These are phyloP conservation scores for Botryotinia convoluta DNA, from an alignment of 2,329 filamentous ascomycete species.

Conservation along the genomic window DNA sequence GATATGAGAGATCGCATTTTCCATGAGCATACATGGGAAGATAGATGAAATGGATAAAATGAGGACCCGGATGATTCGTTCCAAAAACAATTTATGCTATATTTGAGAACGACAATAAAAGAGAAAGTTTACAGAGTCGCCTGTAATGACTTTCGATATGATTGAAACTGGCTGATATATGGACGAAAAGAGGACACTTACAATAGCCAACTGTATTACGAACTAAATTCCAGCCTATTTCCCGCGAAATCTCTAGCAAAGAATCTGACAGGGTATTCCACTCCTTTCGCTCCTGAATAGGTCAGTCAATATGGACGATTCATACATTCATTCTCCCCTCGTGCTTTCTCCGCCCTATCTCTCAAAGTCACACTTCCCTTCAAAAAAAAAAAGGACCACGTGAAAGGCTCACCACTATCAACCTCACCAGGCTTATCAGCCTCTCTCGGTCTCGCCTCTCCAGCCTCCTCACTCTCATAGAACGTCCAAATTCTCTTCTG, in stretches of 20 bases:
- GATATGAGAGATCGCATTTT: not conserved
- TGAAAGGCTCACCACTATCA: constrained; percentile 41
- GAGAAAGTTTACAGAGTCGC: not conserved
- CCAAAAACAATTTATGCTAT: not conserved
- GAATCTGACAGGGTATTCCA: constrained; percentile 60
- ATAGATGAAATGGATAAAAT: not conserved
- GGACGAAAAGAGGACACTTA: not conserved
- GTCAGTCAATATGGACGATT: not conserved
- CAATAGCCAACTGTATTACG: constrained; percentile 35
- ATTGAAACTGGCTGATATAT: not conserved
- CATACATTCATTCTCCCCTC: not conserved
- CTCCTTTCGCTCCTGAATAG: constrained; percentile 47
- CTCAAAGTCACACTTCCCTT: not conserved
- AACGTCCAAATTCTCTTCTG: constrained; percentile 52
- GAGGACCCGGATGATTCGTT: too few relatives aligned
- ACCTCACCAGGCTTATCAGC: constrained; percentile 54
- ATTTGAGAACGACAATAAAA: not conserved
- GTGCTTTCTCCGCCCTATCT: not conserved
- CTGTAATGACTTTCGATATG: not conserved
- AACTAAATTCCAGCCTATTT: constrained; percentile 52
- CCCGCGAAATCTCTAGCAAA: constrained; percentile 59
- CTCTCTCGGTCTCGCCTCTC: constrained; percentile 49
- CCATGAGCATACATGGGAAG: not conserved
- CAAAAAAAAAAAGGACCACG: not conserved
- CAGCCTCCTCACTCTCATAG: constrained; percentile 42